These are phyloP conservation scores for Pterocarpus santalinus DNA, from an alignment of 306 rosid species.

Conservation along the genomic window DNA sequence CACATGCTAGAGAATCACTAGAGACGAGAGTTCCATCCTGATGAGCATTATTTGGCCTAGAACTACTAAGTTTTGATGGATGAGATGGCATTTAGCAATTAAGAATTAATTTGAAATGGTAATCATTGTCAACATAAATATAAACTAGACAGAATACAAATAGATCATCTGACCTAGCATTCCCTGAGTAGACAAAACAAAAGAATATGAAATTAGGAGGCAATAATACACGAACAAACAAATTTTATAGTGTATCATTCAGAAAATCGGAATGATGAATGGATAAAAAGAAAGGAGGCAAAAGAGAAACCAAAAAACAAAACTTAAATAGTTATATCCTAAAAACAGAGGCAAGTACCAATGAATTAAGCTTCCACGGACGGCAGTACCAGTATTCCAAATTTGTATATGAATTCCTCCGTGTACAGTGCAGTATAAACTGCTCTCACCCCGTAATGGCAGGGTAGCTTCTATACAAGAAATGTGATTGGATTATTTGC, in stretches of 20 bases:
- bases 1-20: constrained; percentile 1
- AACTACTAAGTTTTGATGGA: neutral
- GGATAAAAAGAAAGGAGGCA: neutral
- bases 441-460: constrained; percentile 84
- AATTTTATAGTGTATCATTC: constrained; percentile 32
- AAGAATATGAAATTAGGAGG: constrained; percentile 18
- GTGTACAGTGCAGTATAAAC: constrained; percentile 66
- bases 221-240: constrained; percentile 36
- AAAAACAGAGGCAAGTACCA: constrained; percentile 46
- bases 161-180: constrained; percentile 6
- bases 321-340: constrained; percentile 4
- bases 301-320: neutral
- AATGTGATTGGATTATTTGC: constrained; percentile 71
- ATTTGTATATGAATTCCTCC: constrained; percentile 62
- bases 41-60: neutral
- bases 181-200: constrained; percentile 27
- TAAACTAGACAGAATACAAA: neutral
- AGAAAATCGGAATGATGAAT: constrained; percentile 22
- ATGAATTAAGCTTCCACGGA: constrained; percentile 56
- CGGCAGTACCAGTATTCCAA: constrained; percentile 62
- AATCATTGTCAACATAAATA: constrained; percentile 29
- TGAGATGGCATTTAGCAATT: constrained; percentile 10
- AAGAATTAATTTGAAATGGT: constrained; percentile 6
- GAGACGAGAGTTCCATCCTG: constrained; percentile 14
- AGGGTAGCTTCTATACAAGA: constrained; percentile 96